Percentiles rank a stretch among this genome's conserved stretches.
These are phyloP conservation scores for Brettanomyces naardenensis DNA, from an alignment of 805 yeast genomes.

Conservation along the genomic window DNA sequence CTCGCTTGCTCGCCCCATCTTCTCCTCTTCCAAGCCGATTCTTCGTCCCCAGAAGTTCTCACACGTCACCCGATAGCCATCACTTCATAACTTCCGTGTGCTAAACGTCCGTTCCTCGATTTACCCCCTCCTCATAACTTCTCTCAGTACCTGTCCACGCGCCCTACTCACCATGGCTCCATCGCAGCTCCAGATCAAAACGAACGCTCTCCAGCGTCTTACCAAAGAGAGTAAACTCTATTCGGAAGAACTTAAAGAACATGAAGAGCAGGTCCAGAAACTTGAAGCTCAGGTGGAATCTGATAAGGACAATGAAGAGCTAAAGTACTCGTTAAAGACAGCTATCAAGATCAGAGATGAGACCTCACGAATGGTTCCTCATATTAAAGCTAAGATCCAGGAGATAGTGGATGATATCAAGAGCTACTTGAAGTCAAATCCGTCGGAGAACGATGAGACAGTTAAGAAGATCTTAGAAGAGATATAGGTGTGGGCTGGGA, in stretches of 20 bases:
- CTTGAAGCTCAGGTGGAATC: slow-evolving; percentile 18
- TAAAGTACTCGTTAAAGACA: slow-evolving; percentile 18
- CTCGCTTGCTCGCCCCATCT: no score
- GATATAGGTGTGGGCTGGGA: no score
- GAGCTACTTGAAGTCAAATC: slow-evolving; percentile 14
- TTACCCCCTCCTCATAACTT: no score
- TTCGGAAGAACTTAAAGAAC: slow-evolving; percentile 40
- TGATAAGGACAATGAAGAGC: slow-evolving; percentile 18
- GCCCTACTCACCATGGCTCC: slow-evolving; percentile 70
- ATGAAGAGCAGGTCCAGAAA: slow-evolving; percentile 6
- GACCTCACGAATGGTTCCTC: slow-evolving; percentile 22
- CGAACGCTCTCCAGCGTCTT: slow-evolving; percentile 59
- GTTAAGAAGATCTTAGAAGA: slow-evolving; percentile 9
- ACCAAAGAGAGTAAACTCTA: slow-evolving; percentile 61
- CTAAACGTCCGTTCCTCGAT: no score
- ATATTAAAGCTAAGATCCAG: slow-evolving; percentile 15
- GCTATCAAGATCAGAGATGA: slow-evolving; percentile 21
- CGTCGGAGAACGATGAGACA: slow-evolving; percentile 13
- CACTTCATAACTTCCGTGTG: no score
- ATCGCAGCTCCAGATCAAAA: slow-evolving; percentile 60
- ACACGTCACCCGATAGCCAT: no score
- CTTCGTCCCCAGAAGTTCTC: no score
- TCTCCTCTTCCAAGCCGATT: no score
- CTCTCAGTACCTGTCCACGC: no score
- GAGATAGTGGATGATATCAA: slow-evolving; percentile 17